These are phyloP conservation scores for Penicillium sp. DNA, from an alignment of 2,329 filamentous ascomycete species.

Conservation along the genomic window DNA sequence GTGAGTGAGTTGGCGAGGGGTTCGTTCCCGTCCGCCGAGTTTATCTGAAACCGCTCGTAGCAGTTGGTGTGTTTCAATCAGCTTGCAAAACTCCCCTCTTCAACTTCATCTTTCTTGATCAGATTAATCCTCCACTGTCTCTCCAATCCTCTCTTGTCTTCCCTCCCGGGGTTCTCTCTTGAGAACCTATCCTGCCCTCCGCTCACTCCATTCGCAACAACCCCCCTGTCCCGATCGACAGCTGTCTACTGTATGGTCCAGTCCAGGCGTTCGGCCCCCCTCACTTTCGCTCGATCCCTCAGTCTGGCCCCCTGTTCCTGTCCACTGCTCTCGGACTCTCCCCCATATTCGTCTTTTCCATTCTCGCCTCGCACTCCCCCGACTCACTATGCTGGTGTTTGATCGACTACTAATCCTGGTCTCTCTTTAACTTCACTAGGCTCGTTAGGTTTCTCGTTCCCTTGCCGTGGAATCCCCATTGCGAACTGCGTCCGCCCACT, in stretches of 20 bases:
- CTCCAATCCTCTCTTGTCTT: conserved; percentile 4
- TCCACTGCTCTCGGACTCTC: conserved; percentile 7
- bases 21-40: conserved; percentile 19
- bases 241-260: conserved; percentile 18
- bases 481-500: conserved; percentile 9
- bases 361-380: conserved; percentile 2
- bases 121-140: conserved; percentile 11
- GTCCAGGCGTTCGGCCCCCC: conserved; percentile 14
- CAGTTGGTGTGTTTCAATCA: conserved; percentile 23
- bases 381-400: conserved; percentile 16
- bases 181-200: conserved; percentile 7
- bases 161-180: conserved; percentile 4
- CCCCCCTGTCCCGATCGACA: conserved; percentile 18
- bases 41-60: conserved; percentile 27
- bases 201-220: conserved; percentile 1
- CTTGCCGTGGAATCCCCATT: conserved; percentile 15
- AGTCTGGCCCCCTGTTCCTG: conserved; percentile 18
- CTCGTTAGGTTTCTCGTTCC: conserved; percentile 8
- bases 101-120: conserved; percentile 14
- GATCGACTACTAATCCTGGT: conserved; percentile 17
- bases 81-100: conserved; percentile 10
- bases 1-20: conserved; percentile 19
- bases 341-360: conserved; percentile 5
- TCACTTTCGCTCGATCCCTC: conserved; percentile 12
- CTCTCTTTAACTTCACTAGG: conserved; percentile 18